Conservation (phyloP, 108 stramenopile species). For the Pseudonitzschia multiseries region DNA sequence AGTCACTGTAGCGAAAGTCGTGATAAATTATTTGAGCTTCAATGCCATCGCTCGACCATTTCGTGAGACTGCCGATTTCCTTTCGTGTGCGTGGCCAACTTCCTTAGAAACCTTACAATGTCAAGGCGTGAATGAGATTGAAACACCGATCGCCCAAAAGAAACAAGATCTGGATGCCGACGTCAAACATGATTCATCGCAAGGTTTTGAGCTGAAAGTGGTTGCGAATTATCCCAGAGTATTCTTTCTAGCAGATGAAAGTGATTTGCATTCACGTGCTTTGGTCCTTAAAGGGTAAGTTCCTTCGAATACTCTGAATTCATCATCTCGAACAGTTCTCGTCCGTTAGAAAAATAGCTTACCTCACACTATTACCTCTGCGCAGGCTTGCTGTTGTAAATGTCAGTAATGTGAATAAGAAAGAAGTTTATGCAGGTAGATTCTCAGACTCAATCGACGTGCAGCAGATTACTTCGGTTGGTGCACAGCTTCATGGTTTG, state of each 20-base stretch:
- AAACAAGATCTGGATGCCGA: neutral
- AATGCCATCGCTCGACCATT: conserved; percentile 52
- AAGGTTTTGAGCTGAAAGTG: conserved; percentile 50
- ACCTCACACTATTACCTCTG: neutral
- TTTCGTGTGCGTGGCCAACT: conserved; percentile 37
- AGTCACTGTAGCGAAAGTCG: conserved; percentile 39
- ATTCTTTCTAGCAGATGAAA: conserved; percentile 73
- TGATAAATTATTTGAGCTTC: conserved; percentile 52
- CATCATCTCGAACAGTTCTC: neutral
- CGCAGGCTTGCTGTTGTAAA: conserved; percentile 53
- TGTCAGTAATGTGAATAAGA: conserved; percentile 29
- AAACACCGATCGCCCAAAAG: conserved; percentile 4
- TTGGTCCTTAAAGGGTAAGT: conserved; percentile 67
- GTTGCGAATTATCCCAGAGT: conserved; percentile 70
- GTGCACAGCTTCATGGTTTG: conserved; percentile 53
- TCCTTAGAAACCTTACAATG: neutral
- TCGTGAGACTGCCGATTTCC: conserved; percentile 46
- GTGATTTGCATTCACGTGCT: conserved; percentile 60
- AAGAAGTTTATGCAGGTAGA: neutral
- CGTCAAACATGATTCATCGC: neutral
- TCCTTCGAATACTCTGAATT: neutral
- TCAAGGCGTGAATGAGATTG: neutral
- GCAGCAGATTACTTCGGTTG: conserved; percentile 25
- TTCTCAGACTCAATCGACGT: conserved; percentile 7
- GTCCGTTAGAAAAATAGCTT: neutral